Percentiles rank a stretch among this genome's conserved stretches.
These are phyloP conservation scores for Gossypium longicalyx DNA, from an alignment of 345 rosid species.

Conservation along the genomic window DNA sequence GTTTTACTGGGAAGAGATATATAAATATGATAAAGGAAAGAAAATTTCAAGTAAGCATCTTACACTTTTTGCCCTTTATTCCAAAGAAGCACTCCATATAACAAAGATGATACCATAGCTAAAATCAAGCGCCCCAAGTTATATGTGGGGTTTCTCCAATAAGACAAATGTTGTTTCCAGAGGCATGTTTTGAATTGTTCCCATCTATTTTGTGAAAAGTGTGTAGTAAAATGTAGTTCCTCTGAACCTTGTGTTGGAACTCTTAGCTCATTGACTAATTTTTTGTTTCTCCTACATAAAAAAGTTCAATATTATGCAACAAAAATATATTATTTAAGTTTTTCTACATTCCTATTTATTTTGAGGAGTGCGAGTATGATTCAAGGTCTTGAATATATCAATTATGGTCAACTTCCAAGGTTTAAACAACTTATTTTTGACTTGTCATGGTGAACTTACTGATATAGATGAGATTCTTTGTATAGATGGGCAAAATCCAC, in stretches of 20 bases:
- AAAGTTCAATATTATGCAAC: background rate
- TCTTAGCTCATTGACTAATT: conserved; percentile 24
- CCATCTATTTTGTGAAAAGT: conserved; percentile 39
- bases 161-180: conserved; percentile 56
- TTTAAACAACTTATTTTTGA: background rate
- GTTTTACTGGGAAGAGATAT: background rate
- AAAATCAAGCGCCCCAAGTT: conserved; percentile 26
- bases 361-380: background rate
- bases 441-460: conserved; percentile 21
- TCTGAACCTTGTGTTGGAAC: conserved; percentile 24
- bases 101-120: conserved; percentile 18
- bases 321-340: background rate
- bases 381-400: background rate
- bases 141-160: conserved; percentile 57
- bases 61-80: conserved; percentile 45
- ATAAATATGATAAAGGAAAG: background rate
- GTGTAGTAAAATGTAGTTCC: conserved; percentile 25
- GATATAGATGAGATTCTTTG: conserved; percentile 25
- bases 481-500: conserved; percentile 31
- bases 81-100: conserved; percentile 47
- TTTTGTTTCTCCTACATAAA: conserved; percentile 14
- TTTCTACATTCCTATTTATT: background rate
- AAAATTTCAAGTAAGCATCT: background rate
- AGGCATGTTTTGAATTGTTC: conserved; percentile 51
- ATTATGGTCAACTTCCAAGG: background rate